phyloP scores from a whole-genome alignment of 352 stramenopile genomes.

The Phytophthora gonapodyides region DNA sequence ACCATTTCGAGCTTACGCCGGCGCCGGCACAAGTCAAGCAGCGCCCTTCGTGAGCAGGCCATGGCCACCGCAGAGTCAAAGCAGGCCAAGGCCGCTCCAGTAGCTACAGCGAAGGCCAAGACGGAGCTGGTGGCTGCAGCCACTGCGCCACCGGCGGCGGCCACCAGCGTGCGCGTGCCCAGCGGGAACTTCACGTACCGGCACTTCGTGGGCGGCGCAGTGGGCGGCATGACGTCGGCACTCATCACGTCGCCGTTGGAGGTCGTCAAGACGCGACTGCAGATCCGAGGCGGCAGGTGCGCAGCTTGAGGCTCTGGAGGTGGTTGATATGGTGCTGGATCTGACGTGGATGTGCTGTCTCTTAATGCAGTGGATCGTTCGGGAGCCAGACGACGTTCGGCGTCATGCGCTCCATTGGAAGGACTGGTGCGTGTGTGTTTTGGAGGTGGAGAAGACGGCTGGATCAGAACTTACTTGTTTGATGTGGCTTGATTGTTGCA shows the following conservation, averaged over 20 bases:
- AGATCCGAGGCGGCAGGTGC: slow-evolving; percentile 73
- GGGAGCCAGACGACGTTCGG: slow-evolving; percentile 72
- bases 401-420: slow-evolving; percentile 81
- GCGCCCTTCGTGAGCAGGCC: slow-evolving; percentile 1
- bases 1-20: slow-evolving; percentile 13
- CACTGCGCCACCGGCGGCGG: slow-evolving; percentile 21
- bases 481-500: slow-evolving; percentile 26
- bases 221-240: slow-evolving; percentile 82
- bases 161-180: slow-evolving; percentile 41
- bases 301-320: not conserved
- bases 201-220: slow-evolving; percentile 75
- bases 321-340: not conserved
- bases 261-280: slow-evolving; percentile 85
- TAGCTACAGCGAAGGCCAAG: not conserved
- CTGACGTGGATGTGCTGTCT: slow-evolving; percentile 11
- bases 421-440: slow-evolving; percentile 45
- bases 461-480: not conserved
- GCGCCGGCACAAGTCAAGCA: slow-evolving; percentile 23
- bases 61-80: slow-evolving; percentile 13
- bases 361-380: slow-evolving; percentile 45
- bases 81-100: slow-evolving; percentile 1
- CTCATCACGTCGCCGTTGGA: slow-evolving; percentile 86
- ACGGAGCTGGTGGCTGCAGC: slow-evolving; percentile 2
- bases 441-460: not conserved
- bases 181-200: slow-evolving; percentile 46